Evolutionary conservation across 208 protist species (phyloP).

Genomic region (Lotmaria passim): DNA sequence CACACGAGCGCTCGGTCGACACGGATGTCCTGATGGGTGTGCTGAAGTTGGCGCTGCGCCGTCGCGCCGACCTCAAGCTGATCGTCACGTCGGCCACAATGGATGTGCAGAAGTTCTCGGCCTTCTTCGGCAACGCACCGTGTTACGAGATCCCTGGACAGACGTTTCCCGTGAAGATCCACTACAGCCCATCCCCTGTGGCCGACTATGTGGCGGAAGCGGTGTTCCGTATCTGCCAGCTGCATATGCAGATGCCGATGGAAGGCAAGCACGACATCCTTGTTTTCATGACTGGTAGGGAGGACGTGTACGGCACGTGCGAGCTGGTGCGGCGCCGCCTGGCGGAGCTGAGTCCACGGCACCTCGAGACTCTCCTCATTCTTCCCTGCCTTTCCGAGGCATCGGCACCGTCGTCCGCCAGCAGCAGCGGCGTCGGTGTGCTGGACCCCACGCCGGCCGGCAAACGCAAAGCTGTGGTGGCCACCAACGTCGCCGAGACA

Average conservation of each 20-base stretch:
- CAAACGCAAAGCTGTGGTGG: slow-evolving; percentile 98
- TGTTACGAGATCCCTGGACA: slow-evolving; percentile 98
- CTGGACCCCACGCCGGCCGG: slow-evolving; percentile 95
- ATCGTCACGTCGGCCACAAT: slow-evolving; percentile 99
- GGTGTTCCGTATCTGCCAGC: slow-evolving; percentile 81
- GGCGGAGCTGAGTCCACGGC: slow-evolving; percentile 91
- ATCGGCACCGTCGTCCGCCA: slow-evolving; percentile 55
- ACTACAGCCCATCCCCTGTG: slow-evolving; percentile 86
- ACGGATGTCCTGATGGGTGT: slow-evolving; percentile 99
- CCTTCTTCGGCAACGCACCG: slow-evolving; percentile 96
- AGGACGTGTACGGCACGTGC: slow-evolving; percentile 97
- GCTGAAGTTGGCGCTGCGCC: slow-evolving; percentile 87
- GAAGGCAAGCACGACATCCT: slow-evolving; percentile 96
- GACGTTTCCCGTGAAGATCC: slow-evolving; percentile 90
- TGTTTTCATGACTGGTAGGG: slow-evolving; percentile 98
- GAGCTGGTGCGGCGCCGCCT: slow-evolving; percentile 90
- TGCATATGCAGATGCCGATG: slow-evolving; percentile 88
- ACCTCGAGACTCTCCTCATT: slow-evolving; percentile 89
- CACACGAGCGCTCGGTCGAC: slow-evolving; percentile 96
- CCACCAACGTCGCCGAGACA: slow-evolving; percentile 99
- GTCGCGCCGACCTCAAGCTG: slow-evolving; percentile 96
- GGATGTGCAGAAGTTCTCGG: slow-evolving; percentile 97
- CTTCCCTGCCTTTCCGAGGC: slow-evolving; percentile 94
- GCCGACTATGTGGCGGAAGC: slow-evolving; percentile 82
- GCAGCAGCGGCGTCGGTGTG: slow-evolving; percentile 77